phyloP scores from a whole-genome alignment of 768 basidiomycete genomes.

The Cytidiella melzeri region DNA sequence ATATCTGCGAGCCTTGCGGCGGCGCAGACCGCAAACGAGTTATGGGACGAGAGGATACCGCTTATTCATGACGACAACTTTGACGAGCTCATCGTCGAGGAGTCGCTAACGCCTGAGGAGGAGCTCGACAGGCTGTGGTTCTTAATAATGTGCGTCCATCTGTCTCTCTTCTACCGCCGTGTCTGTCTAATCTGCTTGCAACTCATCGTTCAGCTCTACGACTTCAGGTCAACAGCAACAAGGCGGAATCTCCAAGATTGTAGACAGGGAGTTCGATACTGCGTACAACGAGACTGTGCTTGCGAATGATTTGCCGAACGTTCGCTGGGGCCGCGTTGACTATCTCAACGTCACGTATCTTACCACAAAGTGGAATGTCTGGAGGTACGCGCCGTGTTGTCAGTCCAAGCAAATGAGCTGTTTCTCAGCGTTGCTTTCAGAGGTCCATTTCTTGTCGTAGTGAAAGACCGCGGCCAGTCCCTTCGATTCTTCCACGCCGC shows the following conservation, averaged over 20 bases:
- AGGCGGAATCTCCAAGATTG: slow-evolving; percentile 53
- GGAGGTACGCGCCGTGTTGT: slow-evolving; percentile 52
- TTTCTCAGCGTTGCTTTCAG: slow-evolving; percentile 33
- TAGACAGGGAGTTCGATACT: slow-evolving; percentile 70
- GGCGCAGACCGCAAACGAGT: slow-evolving; percentile 42
- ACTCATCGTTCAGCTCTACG: slow-evolving; percentile 38
- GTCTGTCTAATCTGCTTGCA: neutral
- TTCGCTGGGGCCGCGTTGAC: slow-evolving; percentile 83
- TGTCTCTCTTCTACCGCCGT: neutral
- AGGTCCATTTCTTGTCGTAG: slow-evolving; percentile 68
- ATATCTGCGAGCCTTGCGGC: slow-evolving; percentile 63
- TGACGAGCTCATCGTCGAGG: slow-evolving; percentile 64
- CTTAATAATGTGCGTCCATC: slow-evolving; percentile 57
- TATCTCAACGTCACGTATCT: slow-evolving; percentile 78
- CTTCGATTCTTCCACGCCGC: slow-evolving; percentile 77
- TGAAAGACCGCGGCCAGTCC: slow-evolving; percentile 64
- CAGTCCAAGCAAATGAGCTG: slow-evolving; percentile 2
- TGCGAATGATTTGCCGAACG: slow-evolving; percentile 57
- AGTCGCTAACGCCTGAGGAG: slow-evolving; percentile 48
- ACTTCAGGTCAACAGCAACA: slow-evolving; percentile 50
- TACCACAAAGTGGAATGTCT: slow-evolving; percentile 82
- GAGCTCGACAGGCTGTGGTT: slow-evolving; percentile 76
- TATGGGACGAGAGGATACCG: slow-evolving; percentile 71
- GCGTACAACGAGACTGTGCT: slow-evolving; percentile 60
- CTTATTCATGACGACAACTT: slow-evolving; percentile 83